phyloP scores from a whole-genome alignment of 2,329 filamentous ascomycete species.

The Colletotrichum navitas region DNA sequence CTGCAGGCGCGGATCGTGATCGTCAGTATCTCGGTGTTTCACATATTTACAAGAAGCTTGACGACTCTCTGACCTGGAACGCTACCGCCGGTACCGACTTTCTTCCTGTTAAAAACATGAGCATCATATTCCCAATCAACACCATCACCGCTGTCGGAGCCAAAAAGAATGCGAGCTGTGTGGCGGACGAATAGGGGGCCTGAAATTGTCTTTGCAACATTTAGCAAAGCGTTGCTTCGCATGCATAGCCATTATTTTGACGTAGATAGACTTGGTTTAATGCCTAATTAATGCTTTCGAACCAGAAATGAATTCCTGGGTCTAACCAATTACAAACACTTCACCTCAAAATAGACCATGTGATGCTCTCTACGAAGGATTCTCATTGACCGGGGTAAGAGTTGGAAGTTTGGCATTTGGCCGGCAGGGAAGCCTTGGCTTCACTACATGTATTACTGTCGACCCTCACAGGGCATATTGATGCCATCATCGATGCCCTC shows the following conservation, averaged over 20 bases:
- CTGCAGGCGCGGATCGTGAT: conserved; percentile 39
- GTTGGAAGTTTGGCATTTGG: conserved; percentile 37
- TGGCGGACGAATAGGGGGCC: neutral
- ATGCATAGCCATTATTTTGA: neutral
- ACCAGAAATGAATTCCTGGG: neutral
- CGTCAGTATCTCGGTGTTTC: conserved; percentile 44
- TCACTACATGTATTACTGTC: conserved; percentile 33
- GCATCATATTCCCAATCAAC: conserved; percentile 1
- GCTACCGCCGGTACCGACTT: conserved; percentile 11
- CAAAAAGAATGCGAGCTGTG: neutral
- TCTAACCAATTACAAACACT: too few relatives aligned
- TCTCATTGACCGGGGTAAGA: conserved; percentile 26
- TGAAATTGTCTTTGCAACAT: neutral
- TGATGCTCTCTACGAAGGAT: conserved; percentile 9
- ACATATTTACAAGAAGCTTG: conserved; percentile 43
- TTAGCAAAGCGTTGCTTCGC: neutral
- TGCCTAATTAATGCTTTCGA: neutral
- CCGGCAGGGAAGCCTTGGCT: conserved; percentile 30
- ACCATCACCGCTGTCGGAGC: neutral
- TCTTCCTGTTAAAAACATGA: conserved; percentile 9
- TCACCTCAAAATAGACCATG: too few relatives aligned
- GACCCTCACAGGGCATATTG: conserved; percentile 47
- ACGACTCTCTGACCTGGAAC: conserved; percentile 14
- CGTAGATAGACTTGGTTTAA: neutral
- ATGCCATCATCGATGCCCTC: conserved; percentile 58